Conservation (phyloP, 371 early-diverging fungal species). For the Mucor saturninus region DNA sequence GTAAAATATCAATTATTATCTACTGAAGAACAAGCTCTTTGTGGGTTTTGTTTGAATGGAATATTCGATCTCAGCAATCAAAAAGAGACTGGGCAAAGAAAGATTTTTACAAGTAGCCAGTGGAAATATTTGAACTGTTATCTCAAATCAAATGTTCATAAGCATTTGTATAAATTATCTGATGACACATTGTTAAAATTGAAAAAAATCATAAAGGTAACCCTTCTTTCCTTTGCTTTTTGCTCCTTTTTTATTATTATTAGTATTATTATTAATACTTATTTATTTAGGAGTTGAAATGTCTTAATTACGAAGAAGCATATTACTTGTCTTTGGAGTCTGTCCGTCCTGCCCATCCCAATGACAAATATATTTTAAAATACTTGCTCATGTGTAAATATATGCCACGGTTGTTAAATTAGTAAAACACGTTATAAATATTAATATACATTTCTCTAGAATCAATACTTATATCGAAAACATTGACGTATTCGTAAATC, state of each 20-base stretch:
- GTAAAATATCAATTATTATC: neutral
- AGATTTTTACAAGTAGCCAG: neutral
- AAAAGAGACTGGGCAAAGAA: neutral
- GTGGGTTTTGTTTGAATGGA: neutral
- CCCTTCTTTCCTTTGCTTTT: slow-evolving; percentile 3
- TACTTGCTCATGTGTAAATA: neutral
- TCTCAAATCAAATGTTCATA: neutral
- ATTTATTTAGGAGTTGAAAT: neutral
- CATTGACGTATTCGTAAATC: neutral
- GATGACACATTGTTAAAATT: neutral
- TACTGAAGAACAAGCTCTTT: neutral
- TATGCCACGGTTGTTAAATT: no score
- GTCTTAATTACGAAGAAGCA: neutral
- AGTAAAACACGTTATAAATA: no score
- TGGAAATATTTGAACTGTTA: neutral
- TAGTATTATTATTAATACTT: slow-evolving; percentile 3
- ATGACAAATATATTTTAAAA: neutral
- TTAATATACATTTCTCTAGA: neutral
- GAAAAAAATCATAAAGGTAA: slow-evolving; percentile 2
- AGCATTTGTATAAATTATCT: neutral
- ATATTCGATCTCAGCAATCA: neutral
- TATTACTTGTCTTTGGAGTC: neutral
- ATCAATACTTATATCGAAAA: neutral
- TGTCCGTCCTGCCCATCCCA: neutral
- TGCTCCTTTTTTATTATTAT: neutral